Base-by-base conservation (phyloP, 352 stramenopile genomes). In the Thalassiosira allenii region DNA sequence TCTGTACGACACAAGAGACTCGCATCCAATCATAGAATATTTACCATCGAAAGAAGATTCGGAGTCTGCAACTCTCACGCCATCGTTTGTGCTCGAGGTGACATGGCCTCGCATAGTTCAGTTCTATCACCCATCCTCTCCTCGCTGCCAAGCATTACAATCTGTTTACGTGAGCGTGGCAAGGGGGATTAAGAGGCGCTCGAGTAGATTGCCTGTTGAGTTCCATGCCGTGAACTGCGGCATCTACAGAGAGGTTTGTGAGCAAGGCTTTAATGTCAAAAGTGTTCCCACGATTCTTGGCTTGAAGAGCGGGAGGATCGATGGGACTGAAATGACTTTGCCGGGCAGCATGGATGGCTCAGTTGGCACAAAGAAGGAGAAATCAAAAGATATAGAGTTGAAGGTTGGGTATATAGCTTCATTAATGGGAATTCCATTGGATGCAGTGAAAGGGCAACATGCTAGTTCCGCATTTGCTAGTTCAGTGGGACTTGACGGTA, bases 21-120 rank as follows among this genome's bases (percentile, higher is more conserved):
- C 66, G 4, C 59, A 83, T 43, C 75, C 75, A 0, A 69, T 83
- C 17, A 70, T 78, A 32, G 75, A 83, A 64, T 83, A 78, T 34
- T 59, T 75, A 52, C 75, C 75, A 27, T 49, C 58, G 20, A 65
- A 71, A 49, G 75, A 83, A 59, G 75, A 83, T 53, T 44, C 49
- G 2, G 44, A 76, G 51, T 73, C 68, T 52, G 47, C 53, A 43
- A 58, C 65, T 20, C 53, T 79, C 4, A 86, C 73, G 8, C 80
- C 76, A 0, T 83, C 75, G 5, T 88, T 88, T 68, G 76, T 88
- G 2, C 65, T 88, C 8, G 81, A 88, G 32, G 81, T 88, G 6
- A 88, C 75, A 58, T 88, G 81, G 81, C 79, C 79, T n/a, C 70
- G 79, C 47, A 52, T 87, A 0, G 51, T 79, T 44, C 41, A 75